Evolutionary conservation across 345 rosid genomes (phyloP), one percentile per base, ranked within the genome.

Genomic region (Microcos paniculata): DNA sequence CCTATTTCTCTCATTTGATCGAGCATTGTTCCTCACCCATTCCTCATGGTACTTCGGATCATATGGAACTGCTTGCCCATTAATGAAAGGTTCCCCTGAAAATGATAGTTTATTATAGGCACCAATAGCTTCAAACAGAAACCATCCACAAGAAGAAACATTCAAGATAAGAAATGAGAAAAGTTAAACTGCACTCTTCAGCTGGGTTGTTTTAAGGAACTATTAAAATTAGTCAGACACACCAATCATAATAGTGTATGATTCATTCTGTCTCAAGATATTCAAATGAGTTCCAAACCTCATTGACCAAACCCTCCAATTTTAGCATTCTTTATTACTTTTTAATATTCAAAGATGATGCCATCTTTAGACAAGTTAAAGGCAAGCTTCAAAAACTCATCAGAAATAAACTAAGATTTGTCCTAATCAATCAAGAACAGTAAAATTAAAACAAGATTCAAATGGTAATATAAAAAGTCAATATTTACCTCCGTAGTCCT

Each of bases 41-140:
- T 96, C 99, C 84, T 96, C 98, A 14, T 93, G 97, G 75, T 93
- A 93, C 87, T 93, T 96, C 3, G 94, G 94, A 73, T 96, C 99
- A 81, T 96, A 93, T 0, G 98, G 99, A 75, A 93, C 98, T 62
- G 99, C 98, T 82, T 88, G 80, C 62, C 62, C 62, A 57, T 57
- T 26, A 24, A 57, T 57, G 62, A 57, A 59, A 59, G 64, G 64
- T 31, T 59, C 64, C 33, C 64, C 64, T 59, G 64, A 55, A 55
- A 23, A 55, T 0, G 30, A 53, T n/a, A n/a, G 30, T 28, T 4
- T 55, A 8, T 21, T 21, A 1, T 19, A 51, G 18, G 56, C 1
- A 19, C 0, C 18, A 5, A 51, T 51, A 51, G 10, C 56, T 7
- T 35, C 40, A 35, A 35, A 35, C 40, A 35, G 40, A 35, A 35